phyloP scores from a whole-genome alignment of 108 stramenopile species.

The Fragilaria crotonensis region DNA sequence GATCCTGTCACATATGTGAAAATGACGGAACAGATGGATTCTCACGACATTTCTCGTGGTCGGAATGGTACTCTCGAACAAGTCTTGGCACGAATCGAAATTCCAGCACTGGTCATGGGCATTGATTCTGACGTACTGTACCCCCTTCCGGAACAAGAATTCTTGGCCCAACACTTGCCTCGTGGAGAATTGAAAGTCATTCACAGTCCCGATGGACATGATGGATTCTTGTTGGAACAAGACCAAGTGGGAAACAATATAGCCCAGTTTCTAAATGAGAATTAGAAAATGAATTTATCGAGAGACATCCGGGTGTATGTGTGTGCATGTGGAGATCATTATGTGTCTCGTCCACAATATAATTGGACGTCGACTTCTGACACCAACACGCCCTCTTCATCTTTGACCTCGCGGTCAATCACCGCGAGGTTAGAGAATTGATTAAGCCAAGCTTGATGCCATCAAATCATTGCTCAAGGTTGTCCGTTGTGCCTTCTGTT shows the following conservation, averaged over 20 bases:
- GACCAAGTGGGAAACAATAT: constrained; percentile 81
- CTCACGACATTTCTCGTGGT: constrained; percentile 77
- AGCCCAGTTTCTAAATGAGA: constrained; percentile 60
- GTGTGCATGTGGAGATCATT: too few relatives aligned
- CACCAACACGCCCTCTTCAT: too few relatives aligned
- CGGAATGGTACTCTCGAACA: constrained; percentile 51
- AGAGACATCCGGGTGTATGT: too few relatives aligned
- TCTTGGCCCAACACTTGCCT: constrained; percentile 62
- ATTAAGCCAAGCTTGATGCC: too few relatives aligned
- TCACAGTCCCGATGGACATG: constrained; percentile 82
- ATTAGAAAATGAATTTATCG: too few relatives aligned
- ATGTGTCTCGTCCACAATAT: too few relatives aligned
- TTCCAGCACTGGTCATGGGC: constrained; percentile 79
- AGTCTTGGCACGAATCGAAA: constrained; percentile 54
- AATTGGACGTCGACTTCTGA: too few relatives aligned
- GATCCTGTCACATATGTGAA: constrained; percentile 91
- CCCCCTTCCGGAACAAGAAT: constrained; percentile 81
- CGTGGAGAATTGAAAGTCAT: constrained; percentile 66
- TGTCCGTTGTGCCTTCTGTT: too few relatives aligned
- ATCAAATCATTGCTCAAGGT: too few relatives aligned
- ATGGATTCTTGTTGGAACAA: constrained; percentile 92
- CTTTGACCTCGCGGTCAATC: too few relatives aligned
- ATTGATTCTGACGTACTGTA: constrained; percentile 89
- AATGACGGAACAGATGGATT: constrained; percentile 91
- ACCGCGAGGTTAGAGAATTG: too few relatives aligned